A percentile compares a stretch with the other conserved stretches of the same genome.
Evolutionary conservation across 1,284 basidiomycete genomes (phyloP).

Genomic region (Marasmius oreades): DNA sequence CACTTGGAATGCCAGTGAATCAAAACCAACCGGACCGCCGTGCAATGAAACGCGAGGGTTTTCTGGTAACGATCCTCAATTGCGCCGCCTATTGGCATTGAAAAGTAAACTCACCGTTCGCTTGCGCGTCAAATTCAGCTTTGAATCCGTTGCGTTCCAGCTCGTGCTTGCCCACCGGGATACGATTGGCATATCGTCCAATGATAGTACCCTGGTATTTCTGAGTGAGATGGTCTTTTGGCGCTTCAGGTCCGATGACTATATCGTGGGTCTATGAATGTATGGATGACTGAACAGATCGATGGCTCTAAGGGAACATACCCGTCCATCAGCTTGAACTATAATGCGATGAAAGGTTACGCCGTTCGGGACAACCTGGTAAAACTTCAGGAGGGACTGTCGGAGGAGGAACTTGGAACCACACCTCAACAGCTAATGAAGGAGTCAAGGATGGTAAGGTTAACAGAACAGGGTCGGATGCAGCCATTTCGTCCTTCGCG

Average conservation of each 20-base stretch:
- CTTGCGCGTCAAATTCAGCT: constrained; percentile 44
- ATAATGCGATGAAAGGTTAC: constrained; percentile 64
- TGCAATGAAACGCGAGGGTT: constrained; percentile 64
- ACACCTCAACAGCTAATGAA: constrained; percentile 54
- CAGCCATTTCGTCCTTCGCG: constrained; percentile 30
- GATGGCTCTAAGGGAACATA: constrained; percentile 25
- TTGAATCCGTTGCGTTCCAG: constrained; percentile 51
- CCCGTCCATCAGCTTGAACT: constrained; percentile 61
- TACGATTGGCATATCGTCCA: constrained; percentile 68
- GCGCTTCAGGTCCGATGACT: constrained; percentile 65
- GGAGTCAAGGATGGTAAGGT: constrained; percentile 54
- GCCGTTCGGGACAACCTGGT: constrained; percentile 60
- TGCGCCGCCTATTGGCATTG: background rate
- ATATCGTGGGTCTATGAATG: constrained; percentile 63
- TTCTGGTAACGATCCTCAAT: constrained; percentile 34
- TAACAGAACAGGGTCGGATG: constrained; percentile 50
- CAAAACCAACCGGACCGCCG: constrained; percentile 65
- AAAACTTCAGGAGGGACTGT: constrained; percentile 7
- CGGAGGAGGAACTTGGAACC: constrained; percentile 9
- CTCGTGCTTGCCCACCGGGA: constrained; percentile 54
- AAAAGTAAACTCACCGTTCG: constrained; percentile 39
- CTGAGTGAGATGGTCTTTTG: constrained; percentile 51
- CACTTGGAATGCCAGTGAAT: constrained; percentile 49
- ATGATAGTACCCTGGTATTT: constrained; percentile 73
- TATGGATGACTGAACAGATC: background rate